These are phyloP conservation scores for Boletus sp. DNA, from an alignment of 768 basidiomycete genomes.

Conservation along the genomic window DNA sequence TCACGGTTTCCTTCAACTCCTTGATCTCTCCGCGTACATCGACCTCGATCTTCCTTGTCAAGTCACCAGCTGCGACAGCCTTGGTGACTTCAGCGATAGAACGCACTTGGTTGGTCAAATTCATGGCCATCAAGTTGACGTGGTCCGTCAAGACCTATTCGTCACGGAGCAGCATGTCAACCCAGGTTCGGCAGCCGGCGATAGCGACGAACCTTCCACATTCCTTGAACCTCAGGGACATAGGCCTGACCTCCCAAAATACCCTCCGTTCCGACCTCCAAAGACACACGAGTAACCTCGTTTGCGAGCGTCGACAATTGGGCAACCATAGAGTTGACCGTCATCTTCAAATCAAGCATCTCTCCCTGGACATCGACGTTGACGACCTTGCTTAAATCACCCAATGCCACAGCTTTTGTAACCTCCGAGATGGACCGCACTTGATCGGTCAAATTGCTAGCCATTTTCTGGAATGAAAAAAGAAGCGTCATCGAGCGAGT, in stretches of 20 bases:
- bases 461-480: slow-evolving; percentile 67
- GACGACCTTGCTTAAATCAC: slow-evolving; percentile 81
- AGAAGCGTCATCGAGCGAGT: neutral
- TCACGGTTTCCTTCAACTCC: slow-evolving; percentile 89
- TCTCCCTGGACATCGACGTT: slow-evolving; percentile 94
- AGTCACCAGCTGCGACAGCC: slow-evolving; percentile 90
- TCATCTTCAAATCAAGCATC: slow-evolving; percentile 83
- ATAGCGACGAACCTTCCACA: slow-evolving; percentile 71
- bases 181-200: neutral
- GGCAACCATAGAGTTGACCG: slow-evolving; percentile 76
- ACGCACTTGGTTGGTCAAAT: slow-evolving; percentile 88
- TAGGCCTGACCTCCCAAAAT: slow-evolving; percentile 91
- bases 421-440: slow-evolving; percentile 90
- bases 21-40: slow-evolving; percentile 91
- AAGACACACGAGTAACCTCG: slow-evolving; percentile 86
- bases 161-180: slow-evolving; percentile 13
- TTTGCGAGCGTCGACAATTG: slow-evolving; percentile 72
- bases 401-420: slow-evolving; percentile 74
- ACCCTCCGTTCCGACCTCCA: slow-evolving; percentile 92
- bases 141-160: slow-evolving; percentile 64
- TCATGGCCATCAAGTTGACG: slow-evolving; percentile 88
- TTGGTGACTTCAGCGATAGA: slow-evolving; percentile 91
- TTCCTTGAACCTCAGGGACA: slow-evolving; percentile 91
- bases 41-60: slow-evolving; percentile 91
- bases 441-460: slow-evolving; percentile 79